Conservation (phyloP, 371 early-diverging fungal genomes). For the Saksenaea vasiformis region DNA sequence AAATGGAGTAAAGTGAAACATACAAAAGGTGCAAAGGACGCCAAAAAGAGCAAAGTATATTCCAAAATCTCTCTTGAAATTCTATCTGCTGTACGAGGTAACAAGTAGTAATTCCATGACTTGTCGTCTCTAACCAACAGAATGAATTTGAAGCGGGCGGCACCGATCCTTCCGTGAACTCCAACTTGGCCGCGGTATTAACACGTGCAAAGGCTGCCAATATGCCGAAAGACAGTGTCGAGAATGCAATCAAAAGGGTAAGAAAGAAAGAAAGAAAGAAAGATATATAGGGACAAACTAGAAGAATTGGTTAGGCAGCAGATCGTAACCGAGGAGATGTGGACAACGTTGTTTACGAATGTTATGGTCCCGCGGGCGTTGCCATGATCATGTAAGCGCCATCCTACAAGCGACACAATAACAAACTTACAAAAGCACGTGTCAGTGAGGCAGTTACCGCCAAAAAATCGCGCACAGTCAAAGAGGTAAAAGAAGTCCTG, state of each 20-base stretch:
- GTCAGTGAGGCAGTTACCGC: slow-evolving; percentile 63
- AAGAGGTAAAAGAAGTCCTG: slow-evolving; percentile 66
- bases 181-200: slow-evolving; percentile 60
- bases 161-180: slow-evolving; percentile 50
- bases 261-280: neutral
- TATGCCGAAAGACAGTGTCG: slow-evolving; percentile 76
- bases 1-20: slow-evolving; percentile 75
- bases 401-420: too few species aligned
- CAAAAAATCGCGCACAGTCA: slow-evolving; percentile 68
- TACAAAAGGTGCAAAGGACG: slow-evolving; percentile 62
- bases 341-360: slow-evolving; percentile 66
- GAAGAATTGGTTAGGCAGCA: slow-evolving; percentile 10
- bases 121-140: neutral
- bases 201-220: slow-evolving; percentile 59
- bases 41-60: slow-evolving; percentile 54
- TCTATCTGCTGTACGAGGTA: slow-evolving; percentile 59
- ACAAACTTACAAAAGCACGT: neutral
- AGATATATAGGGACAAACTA: neutral
- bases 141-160: slow-evolving; percentile 53
- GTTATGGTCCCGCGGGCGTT: slow-evolving; percentile 62
- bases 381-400: slow-evolving; percentile 66
- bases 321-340: slow-evolving; percentile 43
- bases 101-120: neutral
- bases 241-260: slow-evolving; percentile 70
- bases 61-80: slow-evolving; percentile 65